These are phyloP conservation scores for Saitozyma podzolica DNA, from an alignment of 768 basidiomycete genomes.

Conservation along the genomic window DNA sequence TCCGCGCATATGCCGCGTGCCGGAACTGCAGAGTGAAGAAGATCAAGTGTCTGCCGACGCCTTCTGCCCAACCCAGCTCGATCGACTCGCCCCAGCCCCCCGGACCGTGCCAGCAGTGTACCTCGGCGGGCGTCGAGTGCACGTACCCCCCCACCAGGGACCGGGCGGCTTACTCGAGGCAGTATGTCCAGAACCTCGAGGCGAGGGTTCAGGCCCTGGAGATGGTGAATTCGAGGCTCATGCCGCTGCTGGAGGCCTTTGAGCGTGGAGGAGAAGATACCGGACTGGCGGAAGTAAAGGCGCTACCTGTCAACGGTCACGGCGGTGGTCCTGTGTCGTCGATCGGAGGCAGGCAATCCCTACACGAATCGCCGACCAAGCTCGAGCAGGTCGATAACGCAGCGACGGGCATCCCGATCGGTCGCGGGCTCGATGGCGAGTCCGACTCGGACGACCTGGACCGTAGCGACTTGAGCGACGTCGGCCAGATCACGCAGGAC, in stretches of 20 bases:
- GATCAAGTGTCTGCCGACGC: conserved; percentile 44
- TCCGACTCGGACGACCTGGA: conserved; percentile 3
- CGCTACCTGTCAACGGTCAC: too few relatives aligned
- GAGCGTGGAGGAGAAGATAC: conserved; percentile 15
- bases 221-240: conserved; percentile 24
- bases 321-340: background rate
- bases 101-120: conserved; percentile 39
- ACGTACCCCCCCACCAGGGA: conserved; percentile 43
- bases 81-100: conserved; percentile 4
- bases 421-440: background rate
- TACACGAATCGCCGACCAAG: background rate
- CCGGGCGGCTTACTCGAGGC: conserved; percentile 42
- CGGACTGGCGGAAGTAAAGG: too few relatives aligned
- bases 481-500: conserved; percentile 45
- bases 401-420: background rate
- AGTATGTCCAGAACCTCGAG: conserved; percentile 47
- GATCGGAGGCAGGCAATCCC: background rate
- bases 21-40: conserved; percentile 40
- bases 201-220: conserved; percentile 45
- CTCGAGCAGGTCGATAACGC: background rate
- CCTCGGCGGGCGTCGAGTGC: conserved; percentile 33
- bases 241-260: conserved; percentile 38
- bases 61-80: background rate
- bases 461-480: conserved; percentile 9
- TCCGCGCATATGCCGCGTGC: conserved; percentile 41